Base-by-base conservation (phyloP, 1,284 basidiomycete genomes). In the Naganishia sp. region DNA sequence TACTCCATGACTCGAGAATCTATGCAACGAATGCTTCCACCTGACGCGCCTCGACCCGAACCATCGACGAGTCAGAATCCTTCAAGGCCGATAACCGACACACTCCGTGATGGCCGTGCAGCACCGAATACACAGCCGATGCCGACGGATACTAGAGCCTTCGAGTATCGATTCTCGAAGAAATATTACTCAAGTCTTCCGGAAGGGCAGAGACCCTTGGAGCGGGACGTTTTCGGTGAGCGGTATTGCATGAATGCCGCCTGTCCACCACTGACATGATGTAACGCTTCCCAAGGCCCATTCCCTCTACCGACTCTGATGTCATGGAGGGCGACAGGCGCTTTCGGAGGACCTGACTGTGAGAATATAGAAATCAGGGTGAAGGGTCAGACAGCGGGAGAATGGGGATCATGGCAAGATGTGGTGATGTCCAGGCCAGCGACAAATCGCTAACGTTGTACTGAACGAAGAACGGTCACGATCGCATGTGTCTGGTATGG, bases 101-200 rank as follows among this genome's bases (percentile, higher is more conserved):
- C 66, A 15, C 3, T 49, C 2, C 60, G 60, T 50, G 67, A 65
- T 49, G 23, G 50, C 65, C 5, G 39, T 6, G 53, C 56, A 0
- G 49, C 65, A 31, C 63, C 64, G 5, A 46, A 50, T 6, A 46
- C 71, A n/a, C 60, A 69, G 5, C 67, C 65, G 6, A 52, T 72
- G 4, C 67, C 72, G 0, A 17, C 58, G 10, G 77, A 79, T 70
- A 76, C 65, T 0, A 66, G 77, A 21, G 69, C 71, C 39, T 79
- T 80, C 69, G 75, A 80, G 63, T 81, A 81, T 69, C 72, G 80
- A 10, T 81, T 79, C 72, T 78, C 77, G 9, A 72, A 78, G 70
- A 70, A 71, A 6, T 80, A 81, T 67, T 69, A 80, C 43, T 63
- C 70, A 23, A 72, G 67, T 13, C 69, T 81, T 13, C 78, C 79